Evolutionary conservation across 345 rosid species (phyloP), one percentile per base, ranked within the genome.

Genomic region (Capsella bursapastoris): DNA sequence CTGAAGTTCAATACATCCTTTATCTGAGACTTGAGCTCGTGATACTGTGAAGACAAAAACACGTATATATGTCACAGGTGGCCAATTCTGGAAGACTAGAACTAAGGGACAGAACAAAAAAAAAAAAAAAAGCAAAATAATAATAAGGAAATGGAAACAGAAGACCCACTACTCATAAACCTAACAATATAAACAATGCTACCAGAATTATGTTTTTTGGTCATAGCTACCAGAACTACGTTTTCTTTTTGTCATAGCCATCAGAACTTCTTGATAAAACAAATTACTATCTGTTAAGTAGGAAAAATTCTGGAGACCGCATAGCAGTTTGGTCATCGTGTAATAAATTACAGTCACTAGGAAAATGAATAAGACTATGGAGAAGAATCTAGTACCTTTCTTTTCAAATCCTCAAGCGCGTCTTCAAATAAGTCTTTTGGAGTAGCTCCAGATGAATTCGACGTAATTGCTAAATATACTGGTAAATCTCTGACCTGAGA

Each of bases 381-480:
- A 57, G 47, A 49, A 66, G 13, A 60, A 41, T 44, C 57, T 66
- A 72, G 44, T 69, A 88, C 97, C 90, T 89, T 92, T 82, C 84
- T 90, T 77, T 83, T 78, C 57, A 92, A 87, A 81, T 95, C 99
- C 65, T 89, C 97, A 29, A 83, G 79, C 66, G 87, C 90, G 76
- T 95, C 99, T 75, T 87, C 97, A 80, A 90, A 92, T 84, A 95
- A 79, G 70, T 95, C 92, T 86, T 92, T 90, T 28, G 99, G 89
- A 40, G 91, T 90, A 79, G 97, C 84, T 74, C 99, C 97, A 14
- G 96, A 81, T 58, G 92, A 81, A 73, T 95, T 95, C 70, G 97
- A 85, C 45, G 85, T 83, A 48, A 90, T 87, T 58, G 92, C 90
- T 66, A 74, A 13, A 84, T 89, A 90, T 57, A 84, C 83, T 34